Percentiles rank a stretch among this genome's conserved stretches.
These are phyloP conservation scores for Penicillium pancosmium DNA, from an alignment of 495 filamentous ascomycete genomes.

Conservation along the genomic window DNA sequence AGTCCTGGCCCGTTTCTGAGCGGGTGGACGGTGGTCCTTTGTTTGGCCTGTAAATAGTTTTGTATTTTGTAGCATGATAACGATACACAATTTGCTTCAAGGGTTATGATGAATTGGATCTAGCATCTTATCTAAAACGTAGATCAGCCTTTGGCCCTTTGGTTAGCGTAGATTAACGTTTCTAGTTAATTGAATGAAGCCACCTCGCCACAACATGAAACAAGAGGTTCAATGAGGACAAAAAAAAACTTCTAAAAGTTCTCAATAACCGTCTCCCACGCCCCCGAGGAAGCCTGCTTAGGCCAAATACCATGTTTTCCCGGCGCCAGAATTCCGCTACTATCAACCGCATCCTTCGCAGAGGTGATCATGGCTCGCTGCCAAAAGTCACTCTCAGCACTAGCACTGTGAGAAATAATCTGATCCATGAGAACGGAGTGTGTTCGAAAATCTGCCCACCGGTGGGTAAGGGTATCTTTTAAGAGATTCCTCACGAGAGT, in stretches of 20 bases:
- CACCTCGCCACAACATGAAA: not conserved
- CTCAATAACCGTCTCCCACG: not conserved
- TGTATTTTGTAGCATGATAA: constrained; percentile 15
- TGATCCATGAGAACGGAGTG: too few relatives aligned
- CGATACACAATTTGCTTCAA: constrained; percentile 4
- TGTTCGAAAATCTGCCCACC: too few relatives aligned
- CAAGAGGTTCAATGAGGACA: not conserved
- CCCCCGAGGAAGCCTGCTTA: not conserved
- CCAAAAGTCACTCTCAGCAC: not conserved
- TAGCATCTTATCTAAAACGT: too few relatives aligned
- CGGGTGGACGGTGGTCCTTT: not conserved
- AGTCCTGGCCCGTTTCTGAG: constrained; percentile 64
- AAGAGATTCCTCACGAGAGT: too few relatives aligned
- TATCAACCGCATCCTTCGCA: not conserved
- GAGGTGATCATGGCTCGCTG: not conserved
- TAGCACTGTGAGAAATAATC: not conserved
- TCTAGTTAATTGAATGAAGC: too few relatives aligned
- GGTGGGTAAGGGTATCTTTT: too few relatives aligned
- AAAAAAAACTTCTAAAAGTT: not conserved
- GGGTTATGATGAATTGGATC: too few relatives aligned
- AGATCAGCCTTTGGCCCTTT: too few relatives aligned
- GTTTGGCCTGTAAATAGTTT: constrained; percentile 23
- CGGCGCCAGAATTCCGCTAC: not conserved
- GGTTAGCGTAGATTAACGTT: too few relatives aligned
- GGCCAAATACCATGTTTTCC: not conserved